These are phyloP conservation scores for Ambrosia artemisiifolia DNA, from an alignment of 129 eudicot species.

Conservation along the genomic window DNA sequence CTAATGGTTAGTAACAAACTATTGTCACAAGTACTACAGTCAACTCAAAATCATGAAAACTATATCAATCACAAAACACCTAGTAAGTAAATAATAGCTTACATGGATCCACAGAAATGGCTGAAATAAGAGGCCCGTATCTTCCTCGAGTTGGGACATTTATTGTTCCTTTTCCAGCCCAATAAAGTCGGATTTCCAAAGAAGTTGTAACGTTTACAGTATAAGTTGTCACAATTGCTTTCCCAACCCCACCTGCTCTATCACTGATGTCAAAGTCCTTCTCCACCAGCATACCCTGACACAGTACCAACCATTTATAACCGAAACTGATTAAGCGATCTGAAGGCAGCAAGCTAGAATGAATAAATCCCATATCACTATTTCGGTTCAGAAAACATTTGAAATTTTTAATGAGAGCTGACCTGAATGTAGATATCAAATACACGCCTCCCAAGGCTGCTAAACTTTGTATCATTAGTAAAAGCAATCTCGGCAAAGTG, in stretches of 20 bases:
- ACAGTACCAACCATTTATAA: slow-evolving; percentile 6
- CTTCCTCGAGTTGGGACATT: slow-evolving; percentile 54
- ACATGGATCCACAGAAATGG: slow-evolving; percentile 72
- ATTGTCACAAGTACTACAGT: too few species aligned
- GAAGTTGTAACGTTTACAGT: slow-evolving; percentile 34
- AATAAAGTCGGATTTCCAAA: slow-evolving; percentile 66
- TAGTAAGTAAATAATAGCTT: too few species aligned
- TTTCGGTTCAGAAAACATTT: too few species aligned
- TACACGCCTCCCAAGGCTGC: slow-evolving; percentile 77
- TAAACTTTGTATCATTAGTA: slow-evolving; percentile 38
- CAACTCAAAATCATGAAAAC: too few species aligned
- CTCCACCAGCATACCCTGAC: slow-evolving; percentile 49
- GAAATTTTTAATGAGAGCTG: not conserved
- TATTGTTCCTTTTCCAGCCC: slow-evolving; percentile 86
- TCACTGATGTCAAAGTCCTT: slow-evolving; percentile 70
- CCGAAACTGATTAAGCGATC: not conserved
- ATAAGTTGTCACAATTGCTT: slow-evolving; percentile 35
- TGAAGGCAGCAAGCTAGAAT: not conserved
- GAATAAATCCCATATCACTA: not conserved
- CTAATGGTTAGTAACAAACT: too few species aligned
- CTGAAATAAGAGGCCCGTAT: slow-evolving; percentile 87
- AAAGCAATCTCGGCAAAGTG: slow-evolving; percentile 81
- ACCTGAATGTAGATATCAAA: slow-evolving; percentile 89
- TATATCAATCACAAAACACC: too few species aligned
- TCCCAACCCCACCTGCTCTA: slow-evolving; percentile 67